Evolutionary conservation across 1,139 yeast genomes (phyloP).

Genomic region (Yarrowia galli): DNA sequence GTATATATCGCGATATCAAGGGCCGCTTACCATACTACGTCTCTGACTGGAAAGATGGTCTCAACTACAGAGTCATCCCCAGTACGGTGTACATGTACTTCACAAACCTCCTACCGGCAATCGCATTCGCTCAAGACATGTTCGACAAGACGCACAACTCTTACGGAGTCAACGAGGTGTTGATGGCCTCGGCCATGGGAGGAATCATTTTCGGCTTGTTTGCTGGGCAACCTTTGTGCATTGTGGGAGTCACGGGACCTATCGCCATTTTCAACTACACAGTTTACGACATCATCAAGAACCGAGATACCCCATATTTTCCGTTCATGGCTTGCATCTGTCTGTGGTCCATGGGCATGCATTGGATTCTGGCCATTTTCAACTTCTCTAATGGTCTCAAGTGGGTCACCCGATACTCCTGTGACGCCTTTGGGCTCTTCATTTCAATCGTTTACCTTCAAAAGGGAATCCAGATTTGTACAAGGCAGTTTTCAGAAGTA

Average conservation of each 20-base stretch:
- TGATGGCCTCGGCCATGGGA: constrained; percentile 83
- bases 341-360: constrained; percentile 88
- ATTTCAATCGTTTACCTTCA: constrained; percentile 89
- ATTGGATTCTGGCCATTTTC: constrained; percentile 70
- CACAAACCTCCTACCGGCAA: constrained; percentile 85
- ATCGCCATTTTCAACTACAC: constrained; percentile 91
- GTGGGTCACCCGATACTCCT: constrained; percentile 81
- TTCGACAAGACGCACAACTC: constrained; percentile 82
- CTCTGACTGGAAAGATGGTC: constrained; percentile 84
- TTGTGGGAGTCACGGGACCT: constrained; percentile 97
- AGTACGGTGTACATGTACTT: constrained; percentile 82
- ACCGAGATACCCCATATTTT: constrained; percentile 73
- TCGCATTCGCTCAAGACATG: constrained; percentile 98
- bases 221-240: constrained; percentile 90
- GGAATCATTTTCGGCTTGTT: constrained; percentile 87
- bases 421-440: constrained; percentile 93
- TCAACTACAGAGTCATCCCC: constrained; percentile 89
- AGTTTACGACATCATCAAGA: constrained; percentile 77
- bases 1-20: constrained; percentile 63
- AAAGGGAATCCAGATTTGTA: constrained; percentile 84
- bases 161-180: constrained; percentile 90
- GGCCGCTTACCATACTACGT: constrained; percentile 69
- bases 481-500: constrained; percentile 65
- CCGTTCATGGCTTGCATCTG: constrained; percentile 97
- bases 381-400: constrained; percentile 75